Conservation (phyloP, 768 basidiomycete genomes). For the Tricholoma bakamatsutake region DNA sequence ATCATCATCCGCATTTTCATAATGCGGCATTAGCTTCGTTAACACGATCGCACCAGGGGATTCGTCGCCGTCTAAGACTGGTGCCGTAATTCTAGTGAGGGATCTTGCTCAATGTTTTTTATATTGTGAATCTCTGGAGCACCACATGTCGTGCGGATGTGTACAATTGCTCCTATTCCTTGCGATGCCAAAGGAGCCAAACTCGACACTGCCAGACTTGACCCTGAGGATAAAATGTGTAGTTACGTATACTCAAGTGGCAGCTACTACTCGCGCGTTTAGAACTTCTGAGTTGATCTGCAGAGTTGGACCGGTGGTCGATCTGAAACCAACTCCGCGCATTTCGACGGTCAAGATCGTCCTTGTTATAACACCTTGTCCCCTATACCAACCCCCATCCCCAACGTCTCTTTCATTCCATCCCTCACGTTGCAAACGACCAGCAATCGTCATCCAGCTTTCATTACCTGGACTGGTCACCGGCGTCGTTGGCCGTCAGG, state of each 20-base stretch:
- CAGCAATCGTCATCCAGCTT: not conserved
- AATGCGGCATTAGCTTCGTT: not conserved
- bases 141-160: not conserved
- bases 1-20: not conserved
- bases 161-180: not conserved
- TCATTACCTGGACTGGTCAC: not conserved
- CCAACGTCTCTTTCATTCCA: not conserved
- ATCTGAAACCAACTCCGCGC: not conserved
- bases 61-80: not conserved
- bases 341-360: not conserved
- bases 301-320: not conserved
- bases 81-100: not conserved
- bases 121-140: not conserved
- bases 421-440: not conserved
- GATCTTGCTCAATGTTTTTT: not conserved
- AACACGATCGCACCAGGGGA: not conserved
- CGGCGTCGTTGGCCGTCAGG: conserved; percentile 1
- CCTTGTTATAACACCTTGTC: not conserved
- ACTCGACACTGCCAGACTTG: not conserved
- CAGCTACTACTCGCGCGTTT: too few relatives aligned
- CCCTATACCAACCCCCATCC: not conserved
- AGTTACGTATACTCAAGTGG: not conserved
- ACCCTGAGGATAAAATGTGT: not conserved
- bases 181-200: not conserved
- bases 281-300: not conserved